phyloP scores from a whole-genome alignment of 768 basidiomycete species.

The Suillus variegatus region DNA sequence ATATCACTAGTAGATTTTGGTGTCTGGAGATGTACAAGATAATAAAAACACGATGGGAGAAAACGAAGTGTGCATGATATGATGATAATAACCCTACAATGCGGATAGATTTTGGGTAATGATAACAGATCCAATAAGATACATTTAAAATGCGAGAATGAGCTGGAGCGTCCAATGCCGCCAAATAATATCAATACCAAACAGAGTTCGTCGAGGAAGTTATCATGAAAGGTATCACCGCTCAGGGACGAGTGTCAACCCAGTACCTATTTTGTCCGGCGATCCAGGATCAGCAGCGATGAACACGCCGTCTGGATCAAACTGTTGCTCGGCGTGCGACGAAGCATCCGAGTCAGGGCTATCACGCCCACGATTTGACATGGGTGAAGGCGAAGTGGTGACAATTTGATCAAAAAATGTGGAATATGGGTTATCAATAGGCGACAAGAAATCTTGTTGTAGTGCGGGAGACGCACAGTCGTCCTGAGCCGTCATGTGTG shows the following conservation, averaged over 20 bases:
- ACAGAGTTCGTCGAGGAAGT: not conserved
- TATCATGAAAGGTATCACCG: constrained; percentile 32
- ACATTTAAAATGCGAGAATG: constrained; percentile 4
- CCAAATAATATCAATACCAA: not conserved
- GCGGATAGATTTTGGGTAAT: constrained; percentile 3
- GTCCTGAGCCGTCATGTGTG: not conserved
- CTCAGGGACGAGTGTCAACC: constrained; percentile 45
- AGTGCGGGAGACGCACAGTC: constrained; percentile 22
- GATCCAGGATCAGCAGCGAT: constrained; percentile 39
- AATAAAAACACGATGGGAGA: not conserved
- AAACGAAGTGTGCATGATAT: not conserved
- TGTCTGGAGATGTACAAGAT: constrained; percentile 5
- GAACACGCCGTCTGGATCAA: constrained; percentile 48
- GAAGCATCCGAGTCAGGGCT: constrained; percentile 16
- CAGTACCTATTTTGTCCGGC: constrained; percentile 42
- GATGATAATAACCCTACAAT: not conserved
- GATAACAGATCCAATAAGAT: constrained; percentile 7
- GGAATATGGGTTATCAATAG: constrained; percentile 30
- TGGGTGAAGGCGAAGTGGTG: constrained; percentile 37
- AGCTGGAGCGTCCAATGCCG: constrained; percentile 3
- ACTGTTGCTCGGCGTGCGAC: constrained; percentile 20
- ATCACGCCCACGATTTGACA: constrained; percentile 35
- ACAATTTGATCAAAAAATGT: constrained; percentile 43
- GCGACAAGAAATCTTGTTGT: constrained; percentile 22
- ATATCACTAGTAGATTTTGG: not conserved